Percentiles rank a stretch among this genome's conserved stretches.
Evolutionary conservation across 805 yeast species (phyloP).

Genomic region (Cyberlindnera galapagoensis): DNA sequence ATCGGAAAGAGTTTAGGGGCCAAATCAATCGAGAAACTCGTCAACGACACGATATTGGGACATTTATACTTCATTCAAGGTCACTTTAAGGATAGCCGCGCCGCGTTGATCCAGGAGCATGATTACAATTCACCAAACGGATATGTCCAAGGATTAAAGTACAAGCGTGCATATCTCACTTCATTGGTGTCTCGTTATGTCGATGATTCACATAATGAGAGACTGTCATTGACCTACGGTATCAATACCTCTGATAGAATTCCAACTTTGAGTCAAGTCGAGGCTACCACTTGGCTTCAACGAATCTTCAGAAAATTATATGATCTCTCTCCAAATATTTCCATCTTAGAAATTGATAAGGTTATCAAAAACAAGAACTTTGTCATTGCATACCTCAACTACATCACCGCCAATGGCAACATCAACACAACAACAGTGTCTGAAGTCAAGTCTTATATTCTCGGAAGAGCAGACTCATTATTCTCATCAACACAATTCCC

Average conservation of each 20-base stretch:
- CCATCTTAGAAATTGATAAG: slow-evolving; percentile 4
- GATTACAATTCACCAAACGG: slow-evolving; percentile 2
- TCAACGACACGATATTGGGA: slow-evolving; percentile 1
- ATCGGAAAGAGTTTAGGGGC: no score
- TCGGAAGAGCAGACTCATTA: slow-evolving; percentile 9
- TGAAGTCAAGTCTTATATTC: slow-evolving; percentile 10
- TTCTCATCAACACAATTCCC: slow-evolving; percentile 35
- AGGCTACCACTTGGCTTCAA: slow-evolving; percentile 17
- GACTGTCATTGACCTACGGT: slow-evolving; percentile 6
- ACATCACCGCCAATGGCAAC: neutral
- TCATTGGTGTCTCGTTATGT: slow-evolving; percentile 3
- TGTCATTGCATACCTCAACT: slow-evolving; percentile 11
- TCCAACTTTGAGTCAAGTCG: slow-evolving; percentile 18
- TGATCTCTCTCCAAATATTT: neutral
- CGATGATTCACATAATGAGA: slow-evolving; percentile 2
- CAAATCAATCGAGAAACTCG: neutral
- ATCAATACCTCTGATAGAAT: slow-evolving; percentile 9
- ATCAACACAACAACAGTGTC: neutral
- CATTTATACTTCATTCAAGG: neutral
- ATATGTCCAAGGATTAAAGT: slow-evolving; percentile 6
- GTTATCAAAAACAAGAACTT: slow-evolving; percentile 13
- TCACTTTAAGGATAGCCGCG: neutral
- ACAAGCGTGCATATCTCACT: slow-evolving; percentile 11
- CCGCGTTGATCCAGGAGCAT: neutral
- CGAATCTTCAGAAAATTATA: slow-evolving; percentile 8